Base-by-base conservation (phyloP, 108 stramenopile species). In the Hondaea fermentalgiana region DNA sequence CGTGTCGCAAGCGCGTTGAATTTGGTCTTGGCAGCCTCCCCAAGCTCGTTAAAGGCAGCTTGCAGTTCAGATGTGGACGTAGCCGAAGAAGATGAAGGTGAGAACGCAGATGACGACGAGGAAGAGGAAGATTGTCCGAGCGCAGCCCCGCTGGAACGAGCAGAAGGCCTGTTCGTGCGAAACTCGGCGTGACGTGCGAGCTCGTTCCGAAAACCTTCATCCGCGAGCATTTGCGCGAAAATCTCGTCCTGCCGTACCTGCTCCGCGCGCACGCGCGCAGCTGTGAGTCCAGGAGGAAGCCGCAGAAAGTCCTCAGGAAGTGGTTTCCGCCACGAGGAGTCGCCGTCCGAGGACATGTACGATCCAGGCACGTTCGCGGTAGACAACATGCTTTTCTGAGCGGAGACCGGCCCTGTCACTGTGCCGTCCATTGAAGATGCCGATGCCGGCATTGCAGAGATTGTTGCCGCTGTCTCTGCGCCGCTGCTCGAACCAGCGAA, bases 231-330 rank as follows among this genome's bases (percentile, higher is more conserved):
- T 28, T 83, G 45, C 45, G 76, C 76, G 12, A 83, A 47, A 45
- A 53, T 21, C 23, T 53, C 51, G 51, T 83, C 76, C 76, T 83
- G 76, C 49, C 51, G 76, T 6, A 83, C 28, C 3, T 83, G 76
- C 76, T 53, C 49, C 23, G 44, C 76, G 76, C 51, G 49, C n/a
- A 16, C 76, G n/a, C 45, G 45, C 12, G 49, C 49, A 43, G 49
- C 76, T 12, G 45, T 83, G 5, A 83, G 14, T 8, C 51, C 76
- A 14, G n/a, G n/a, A 8, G 76, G 76, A 6, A 83, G 76, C 51
- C 76, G 44, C 76, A 83, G 51, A 53, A 83, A 83, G 76, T 83
- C 76, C 76, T 47, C 76, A 23, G 76, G 76, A 55, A 83, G 45
- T 23, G 49, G 76, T 23, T 47, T 53, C 0, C 76, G 76, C 76